phyloP scores from a whole-genome alignment of 1,139 yeast genomes.

The Candida dubliniensis region DNA sequence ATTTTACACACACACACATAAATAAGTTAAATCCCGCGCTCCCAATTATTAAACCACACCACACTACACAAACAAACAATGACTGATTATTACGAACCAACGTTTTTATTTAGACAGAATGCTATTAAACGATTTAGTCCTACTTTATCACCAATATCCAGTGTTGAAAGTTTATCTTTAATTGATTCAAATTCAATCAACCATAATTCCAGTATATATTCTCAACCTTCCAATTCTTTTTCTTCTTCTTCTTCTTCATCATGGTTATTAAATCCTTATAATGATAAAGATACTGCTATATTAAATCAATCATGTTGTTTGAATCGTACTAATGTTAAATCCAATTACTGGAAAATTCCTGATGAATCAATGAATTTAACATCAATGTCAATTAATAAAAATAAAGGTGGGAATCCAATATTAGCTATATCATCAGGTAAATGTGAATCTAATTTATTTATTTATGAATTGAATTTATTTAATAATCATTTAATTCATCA shows the following conservation, averaged over 20 bases:
- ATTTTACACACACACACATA: not conserved
- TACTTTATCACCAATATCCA: slow-evolving; percentile 30
- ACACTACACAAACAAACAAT: too few relatives aligned
- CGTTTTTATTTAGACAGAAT: slow-evolving; percentile 44
- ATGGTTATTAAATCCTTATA: slow-evolving; percentile 30
- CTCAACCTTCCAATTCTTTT: slow-evolving; percentile 5
- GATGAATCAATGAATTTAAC: slow-evolving; percentile 59
- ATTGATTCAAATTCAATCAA: not conserved
- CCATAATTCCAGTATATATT: not conserved
- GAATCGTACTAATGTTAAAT: slow-evolving; percentile 46
- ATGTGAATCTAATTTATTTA: slow-evolving; percentile 54
- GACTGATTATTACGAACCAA: slow-evolving; percentile 45
- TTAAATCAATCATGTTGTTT: slow-evolving; percentile 43
- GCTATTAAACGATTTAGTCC: slow-evolving; percentile 39
- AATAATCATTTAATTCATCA: slow-evolving; percentile 61
- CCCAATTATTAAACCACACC: not conserved
- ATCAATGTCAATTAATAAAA: slow-evolving; percentile 38
- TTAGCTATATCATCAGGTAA: slow-evolving; percentile 70
- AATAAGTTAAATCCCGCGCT: not conserved
- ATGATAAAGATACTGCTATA: slow-evolving; percentile 32
- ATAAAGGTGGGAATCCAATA: slow-evolving; percentile 31
- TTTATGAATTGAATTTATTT: slow-evolving; percentile 55
- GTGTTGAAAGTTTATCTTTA: slow-evolving; percentile 21
- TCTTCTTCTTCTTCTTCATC: too few relatives aligned
- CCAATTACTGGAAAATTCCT: slow-evolving; percentile 73